A percentile compares a stretch with the other conserved stretches of the same genome.
phyloP scores from a whole-genome alignment of 1,284 basidiomycete species.

The Tilletiopsis washingtonensis region DNA sequence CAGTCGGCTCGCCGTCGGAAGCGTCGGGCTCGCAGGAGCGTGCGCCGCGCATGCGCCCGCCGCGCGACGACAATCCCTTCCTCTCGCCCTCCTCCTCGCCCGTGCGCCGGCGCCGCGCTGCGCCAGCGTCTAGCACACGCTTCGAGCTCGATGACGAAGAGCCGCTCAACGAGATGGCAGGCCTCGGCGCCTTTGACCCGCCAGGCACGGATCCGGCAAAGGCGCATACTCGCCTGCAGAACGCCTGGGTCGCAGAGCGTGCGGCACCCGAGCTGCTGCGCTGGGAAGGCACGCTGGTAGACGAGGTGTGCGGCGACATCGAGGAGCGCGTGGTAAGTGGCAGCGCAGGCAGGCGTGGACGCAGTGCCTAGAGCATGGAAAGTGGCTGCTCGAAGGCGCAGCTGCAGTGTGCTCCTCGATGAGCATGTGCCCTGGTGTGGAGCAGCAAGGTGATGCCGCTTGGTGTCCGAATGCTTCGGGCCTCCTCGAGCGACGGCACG shows the following conservation, averaged over 20 bases:
- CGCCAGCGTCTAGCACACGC: no score
- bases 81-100: neutral
- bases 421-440: no score
- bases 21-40: no score
- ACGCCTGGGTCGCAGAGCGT: constrained; percentile 4
- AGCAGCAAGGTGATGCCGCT: no score
- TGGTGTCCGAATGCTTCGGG: no score
- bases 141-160: neutral
- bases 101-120: neutral
- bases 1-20: no score
- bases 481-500: no score
- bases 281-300: constrained; percentile 6
- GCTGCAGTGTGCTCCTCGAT: neutral
- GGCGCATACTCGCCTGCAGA: no score
- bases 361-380: neutral
- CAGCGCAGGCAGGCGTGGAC: neutral
- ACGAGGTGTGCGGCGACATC: constrained; percentile 8
- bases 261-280: constrained; percentile 4
- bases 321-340: constrained; percentile 11
- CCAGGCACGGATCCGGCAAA: neutral
- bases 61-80: neutral
- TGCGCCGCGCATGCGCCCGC: no score
- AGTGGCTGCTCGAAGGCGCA: no score
- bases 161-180: neutral
- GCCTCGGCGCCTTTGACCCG: neutral